phyloP scores from a whole-genome alignment of 2,329 filamentous ascomycete species.

The Clarireedia sp. region DNA sequence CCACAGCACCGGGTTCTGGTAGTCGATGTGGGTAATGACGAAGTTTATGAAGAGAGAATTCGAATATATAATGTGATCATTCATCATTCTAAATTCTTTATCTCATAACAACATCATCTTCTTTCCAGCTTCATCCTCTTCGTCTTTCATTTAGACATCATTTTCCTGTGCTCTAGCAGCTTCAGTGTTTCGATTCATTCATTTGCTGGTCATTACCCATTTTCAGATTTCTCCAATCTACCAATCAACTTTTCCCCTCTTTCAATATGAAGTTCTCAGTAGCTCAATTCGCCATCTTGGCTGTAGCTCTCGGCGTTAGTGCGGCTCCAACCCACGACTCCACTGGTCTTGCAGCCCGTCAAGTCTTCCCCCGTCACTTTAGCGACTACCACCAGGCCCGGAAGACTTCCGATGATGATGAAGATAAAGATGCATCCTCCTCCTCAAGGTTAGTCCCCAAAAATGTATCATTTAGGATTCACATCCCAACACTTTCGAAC shows the following conservation, averaged over 20 bases:
- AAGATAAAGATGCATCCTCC: not conserved
- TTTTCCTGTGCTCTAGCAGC: not conserved
- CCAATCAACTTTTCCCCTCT: not conserved
- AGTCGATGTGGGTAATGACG: not conserved
- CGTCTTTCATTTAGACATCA: not conserved
- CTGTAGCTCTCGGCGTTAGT: not conserved
- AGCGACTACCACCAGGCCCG: not conserved
- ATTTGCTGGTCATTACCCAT: not conserved
- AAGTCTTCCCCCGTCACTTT: not conserved
- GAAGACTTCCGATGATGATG: not conserved
- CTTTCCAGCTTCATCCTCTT: not conserved
- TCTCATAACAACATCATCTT: not conserved
- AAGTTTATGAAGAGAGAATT: not conserved
- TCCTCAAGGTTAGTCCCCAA: not conserved
- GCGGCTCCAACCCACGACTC: not conserved
- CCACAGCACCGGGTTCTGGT: not conserved
- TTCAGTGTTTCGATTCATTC: not conserved
- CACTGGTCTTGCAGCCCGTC: not conserved
- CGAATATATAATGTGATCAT: not conserved
- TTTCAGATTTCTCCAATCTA: not conserved
- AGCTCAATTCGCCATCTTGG: not conserved
- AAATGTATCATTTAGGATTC: not conserved
- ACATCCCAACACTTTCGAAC: not conserved
- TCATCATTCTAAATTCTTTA: not conserved
- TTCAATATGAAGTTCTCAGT: conserved; percentile 3